phyloP scores from a whole-genome alignment of 129 eudicot species.

The Kitagawia praeruptora region DNA sequence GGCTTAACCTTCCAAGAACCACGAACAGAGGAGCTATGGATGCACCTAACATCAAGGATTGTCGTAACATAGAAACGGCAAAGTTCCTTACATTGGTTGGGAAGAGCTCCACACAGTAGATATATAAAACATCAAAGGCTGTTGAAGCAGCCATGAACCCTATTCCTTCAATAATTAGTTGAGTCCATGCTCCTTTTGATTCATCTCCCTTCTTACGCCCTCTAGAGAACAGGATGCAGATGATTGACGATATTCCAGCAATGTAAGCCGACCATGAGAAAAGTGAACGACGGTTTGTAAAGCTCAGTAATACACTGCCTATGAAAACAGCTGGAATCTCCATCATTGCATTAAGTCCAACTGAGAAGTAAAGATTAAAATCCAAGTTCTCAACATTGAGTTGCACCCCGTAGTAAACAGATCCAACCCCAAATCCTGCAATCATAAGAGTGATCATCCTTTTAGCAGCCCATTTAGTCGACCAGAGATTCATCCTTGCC shows the following conservation, averaged over 20 bases:
- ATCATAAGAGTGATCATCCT: constrained; percentile 29
- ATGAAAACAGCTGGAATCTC: constrained; percentile 50
- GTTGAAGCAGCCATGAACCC: constrained; percentile 33
- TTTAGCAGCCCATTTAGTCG: constrained; percentile 34
- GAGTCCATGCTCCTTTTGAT: constrained; percentile 23
- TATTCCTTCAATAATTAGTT: constrained; percentile 24
- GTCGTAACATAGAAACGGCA: constrained; percentile 36
- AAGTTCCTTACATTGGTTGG: constrained; percentile 41
- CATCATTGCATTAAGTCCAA: constrained; percentile 33
- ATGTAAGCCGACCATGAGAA: constrained; percentile 25
- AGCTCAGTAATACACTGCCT: constrained; percentile 28
- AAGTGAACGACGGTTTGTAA: constrained; percentile 15
- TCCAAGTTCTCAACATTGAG: constrained; percentile 33
- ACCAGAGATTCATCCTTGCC: constrained; percentile 17
- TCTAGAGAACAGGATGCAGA: constrained; percentile 25
- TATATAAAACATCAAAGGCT: constrained; percentile 33
- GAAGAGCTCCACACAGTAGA: constrained; percentile 38
- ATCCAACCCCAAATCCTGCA: constrained; percentile 33
- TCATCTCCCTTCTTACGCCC: not conserved
- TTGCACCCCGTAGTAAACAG: constrained; percentile 39
- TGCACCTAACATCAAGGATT: constrained; percentile 41
- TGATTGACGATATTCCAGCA: constrained; percentile 29
- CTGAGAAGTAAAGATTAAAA: constrained; percentile 32
- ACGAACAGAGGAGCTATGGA: constrained; percentile 39
- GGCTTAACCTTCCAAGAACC: constrained; percentile 31